Base-by-base conservation (phyloP, 1,284 basidiomycete genomes). In the Boletus smithii region DNA sequence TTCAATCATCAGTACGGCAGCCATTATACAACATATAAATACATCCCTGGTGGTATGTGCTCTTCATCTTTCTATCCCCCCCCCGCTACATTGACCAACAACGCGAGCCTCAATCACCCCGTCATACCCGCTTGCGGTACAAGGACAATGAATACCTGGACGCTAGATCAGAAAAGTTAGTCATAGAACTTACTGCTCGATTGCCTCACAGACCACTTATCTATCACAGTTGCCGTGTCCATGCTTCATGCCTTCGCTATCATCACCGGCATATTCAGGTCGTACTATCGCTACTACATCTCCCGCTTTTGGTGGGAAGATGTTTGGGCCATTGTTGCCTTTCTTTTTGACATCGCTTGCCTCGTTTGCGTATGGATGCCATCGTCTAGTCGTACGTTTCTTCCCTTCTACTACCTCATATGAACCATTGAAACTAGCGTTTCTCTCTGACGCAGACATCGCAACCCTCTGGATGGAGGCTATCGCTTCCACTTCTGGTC, bases 221-320 rank as follows among this genome's bases (percentile, higher is more conserved):
- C n/a, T 13, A 20, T 5, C n/a, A 9, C 31, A 51, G 51, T 34
- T 6, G 8, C 16, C 16, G 51, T 37, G 8, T 17, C 33, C 13
- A 8, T 30, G 22, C 23, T 50, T 31, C 31, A 55, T 23, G 10
- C n/a, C 10, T 4, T 51, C 14, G 37, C 48, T 26, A 38, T 53
- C 20, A 9, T 23, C 26, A 51, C 31, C 5, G 20, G 29, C 1
- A 16, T 18, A 14, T 47, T 39, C 18, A 55, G 49, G 42, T 18
- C 23, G 8, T 29, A 16, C 10, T 52, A 55, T 26, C 48, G 53
- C 8, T 52, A 42, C 31, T 23, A 42, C 13, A 45, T 39, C 8
- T 42, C 34, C 11, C 31, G 31, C 9, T 42, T 29, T 26, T 35
- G 39, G 24, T 52, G 49, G 35, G 43, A 53, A 32, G 54, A 53